phyloP scores from a whole-genome alignment of 2,329 filamentous ascomycete species.

The Pestalotiopsis sp. region DNA sequence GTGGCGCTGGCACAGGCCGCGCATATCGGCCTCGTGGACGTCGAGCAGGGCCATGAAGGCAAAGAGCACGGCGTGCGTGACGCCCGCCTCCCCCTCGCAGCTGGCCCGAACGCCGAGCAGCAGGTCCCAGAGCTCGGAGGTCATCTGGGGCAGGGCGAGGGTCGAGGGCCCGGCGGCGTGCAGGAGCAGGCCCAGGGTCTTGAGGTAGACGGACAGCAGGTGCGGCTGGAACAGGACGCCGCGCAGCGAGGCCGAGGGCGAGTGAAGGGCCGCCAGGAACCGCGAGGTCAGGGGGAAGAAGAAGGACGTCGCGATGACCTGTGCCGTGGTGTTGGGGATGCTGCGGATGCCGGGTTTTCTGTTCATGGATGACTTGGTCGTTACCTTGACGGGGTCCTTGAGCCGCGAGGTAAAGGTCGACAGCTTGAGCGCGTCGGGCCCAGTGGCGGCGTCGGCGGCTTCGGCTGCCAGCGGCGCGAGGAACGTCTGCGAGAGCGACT shows the following conservation, averaged over 20 bases:
- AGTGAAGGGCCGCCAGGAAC: constrained; percentile 65
- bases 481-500: constrained; percentile 68
- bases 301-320: constrained; percentile 72
- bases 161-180: constrained; percentile 82
- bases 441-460: constrained; percentile 76
- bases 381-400: constrained; percentile 47
- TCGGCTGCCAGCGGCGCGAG: constrained; percentile 79
- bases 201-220: constrained; percentile 77
- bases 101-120: constrained; percentile 66
- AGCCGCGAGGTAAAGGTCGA: constrained; percentile 83
- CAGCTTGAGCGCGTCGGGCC: constrained; percentile 84
- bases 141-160: constrained; percentile 75
- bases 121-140: constrained; percentile 80
- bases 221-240: constrained; percentile 73
- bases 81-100: constrained; percentile 59
- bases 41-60: constrained; percentile 79
- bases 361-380: constrained; percentile 26
- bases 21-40: constrained; percentile 72
- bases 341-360: constrained; percentile 45
- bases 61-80: constrained; percentile 76
- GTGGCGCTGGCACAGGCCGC: constrained; percentile 71
- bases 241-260: constrained; percentile 37
- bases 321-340: constrained; percentile 76
- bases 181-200: constrained; percentile 80
- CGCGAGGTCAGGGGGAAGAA: constrained; percentile 85